These are phyloP conservation scores for Rehmannia glutinosa DNA, from an alignment of 257 asterid genomes.

Conservation along the genomic window DNA sequence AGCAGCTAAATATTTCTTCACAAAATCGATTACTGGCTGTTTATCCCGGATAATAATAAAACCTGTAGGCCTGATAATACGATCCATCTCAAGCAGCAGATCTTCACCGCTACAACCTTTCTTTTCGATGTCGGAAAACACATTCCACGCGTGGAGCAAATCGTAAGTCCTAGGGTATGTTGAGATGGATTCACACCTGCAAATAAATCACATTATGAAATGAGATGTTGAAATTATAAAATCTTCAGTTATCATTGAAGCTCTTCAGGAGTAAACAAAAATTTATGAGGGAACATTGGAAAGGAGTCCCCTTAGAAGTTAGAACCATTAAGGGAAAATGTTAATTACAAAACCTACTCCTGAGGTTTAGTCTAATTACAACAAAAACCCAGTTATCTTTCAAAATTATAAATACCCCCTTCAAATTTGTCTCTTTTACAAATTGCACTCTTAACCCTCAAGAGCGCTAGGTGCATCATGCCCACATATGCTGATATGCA, in stretches of 20 bases:
- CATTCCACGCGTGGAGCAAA: constrained; percentile 76
- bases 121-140: constrained; percentile 68
- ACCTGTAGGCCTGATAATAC: constrained; percentile 76
- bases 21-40: constrained; percentile 57
- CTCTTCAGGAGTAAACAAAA: no score
- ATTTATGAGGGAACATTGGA: no score
- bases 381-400: no score
- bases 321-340: no score
- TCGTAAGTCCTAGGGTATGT: constrained; percentile 81
- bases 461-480: no score
- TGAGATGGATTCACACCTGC: constrained; percentile 82
- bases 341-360: no score
- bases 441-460: no score
- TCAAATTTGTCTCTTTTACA: no score
- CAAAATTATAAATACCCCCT: no score
- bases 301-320: no score
- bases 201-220: not conserved
- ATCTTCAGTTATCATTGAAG: not conserved
- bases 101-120: constrained; percentile 86
- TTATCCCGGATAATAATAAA: constrained; percentile 56
- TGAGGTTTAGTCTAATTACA: no score
- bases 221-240: not conserved
- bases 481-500: no score
- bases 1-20: constrained; percentile 60
- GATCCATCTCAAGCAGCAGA: constrained; percentile 71